A percentile compares a stretch with the other conserved stretches of the same genome.
Evolutionary conservation across 148 eudicot genomes (phyloP).

Genomic region (Nepenthes gracilis): DNA sequence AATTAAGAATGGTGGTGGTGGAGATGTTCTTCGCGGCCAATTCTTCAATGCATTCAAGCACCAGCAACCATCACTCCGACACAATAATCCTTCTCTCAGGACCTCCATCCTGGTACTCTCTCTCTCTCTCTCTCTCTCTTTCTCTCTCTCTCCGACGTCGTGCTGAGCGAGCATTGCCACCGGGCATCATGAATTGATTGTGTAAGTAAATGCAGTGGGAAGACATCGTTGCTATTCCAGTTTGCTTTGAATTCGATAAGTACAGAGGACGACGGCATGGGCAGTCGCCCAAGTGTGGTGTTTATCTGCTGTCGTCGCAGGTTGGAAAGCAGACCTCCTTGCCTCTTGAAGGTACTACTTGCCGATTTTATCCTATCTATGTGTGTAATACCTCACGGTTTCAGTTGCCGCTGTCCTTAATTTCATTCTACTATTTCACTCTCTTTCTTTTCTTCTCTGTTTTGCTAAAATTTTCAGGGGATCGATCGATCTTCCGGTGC

Average conservation of each 20-base stretch:
- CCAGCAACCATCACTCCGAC: slow-evolving; percentile 2
- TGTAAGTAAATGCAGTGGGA: slow-evolving; percentile 41
- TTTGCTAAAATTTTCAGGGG: slow-evolving; percentile 24
- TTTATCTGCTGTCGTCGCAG: slow-evolving; percentile 51
- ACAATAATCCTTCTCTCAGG: slow-evolving; percentile 54
- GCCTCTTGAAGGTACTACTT: slow-evolving; percentile 45
- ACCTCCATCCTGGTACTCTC: slow-evolving; percentile 55
- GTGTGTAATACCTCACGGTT: too few species aligned
- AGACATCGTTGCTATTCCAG: slow-evolving; percentile 78
- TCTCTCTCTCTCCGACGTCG: not conserved
- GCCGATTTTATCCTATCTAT: too few species aligned
- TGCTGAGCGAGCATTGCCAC: too few species aligned
- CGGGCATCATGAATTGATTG: not conserved
- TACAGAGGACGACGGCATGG: slow-evolving; percentile 2
- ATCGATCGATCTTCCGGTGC: slow-evolving; percentile 44
- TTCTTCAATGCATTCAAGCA: not conserved
- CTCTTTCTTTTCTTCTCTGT: not conserved
- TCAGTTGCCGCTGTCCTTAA: too few species aligned
- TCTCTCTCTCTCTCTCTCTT: slow-evolving; percentile 1
- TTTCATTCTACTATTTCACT: too few species aligned
- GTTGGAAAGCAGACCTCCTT: slow-evolving; percentile 47
- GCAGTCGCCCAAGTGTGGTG: slow-evolving; percentile 25
- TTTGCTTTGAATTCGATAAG: slow-evolving; percentile 39
- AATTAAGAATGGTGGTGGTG: not conserved
- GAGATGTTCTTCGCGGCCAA: not conserved